Evolutionary conservation across 371 early-diverging fungal genomes (phyloP).

Genomic region (Circinella minor): DNA sequence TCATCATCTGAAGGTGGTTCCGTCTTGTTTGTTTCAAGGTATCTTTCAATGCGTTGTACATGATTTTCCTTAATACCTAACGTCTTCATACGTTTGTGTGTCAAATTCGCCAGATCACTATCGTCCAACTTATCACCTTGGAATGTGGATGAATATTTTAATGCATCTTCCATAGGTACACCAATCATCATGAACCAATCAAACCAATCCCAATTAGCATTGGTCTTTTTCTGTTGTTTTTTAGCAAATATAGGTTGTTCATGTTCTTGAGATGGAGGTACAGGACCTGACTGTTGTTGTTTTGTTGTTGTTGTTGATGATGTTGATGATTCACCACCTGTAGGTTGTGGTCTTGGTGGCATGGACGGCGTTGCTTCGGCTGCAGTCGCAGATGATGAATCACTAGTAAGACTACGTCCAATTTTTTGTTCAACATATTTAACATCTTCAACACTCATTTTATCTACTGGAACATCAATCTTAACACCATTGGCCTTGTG

Average conservation of each 20-base stretch:
- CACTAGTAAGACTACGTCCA: conserved; percentile 50
- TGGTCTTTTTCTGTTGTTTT: conserved; percentile 43
- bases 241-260: conserved; percentile 6
- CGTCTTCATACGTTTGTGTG: conserved; percentile 72
- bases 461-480: conserved; percentile 91
- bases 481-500: conserved; percentile 94
- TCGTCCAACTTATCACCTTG: conserved; percentile 84
- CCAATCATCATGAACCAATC: conserved; percentile 86
- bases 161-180: conserved; percentile 74
- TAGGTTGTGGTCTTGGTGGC: conserved; percentile 21
- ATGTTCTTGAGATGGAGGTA: conserved; percentile 10
- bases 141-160: conserved; percentile 82
- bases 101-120: conserved; percentile 73
- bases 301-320: conserved; percentile 7
- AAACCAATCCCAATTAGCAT: conserved; percentile 88
- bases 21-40: conserved; percentile 47
- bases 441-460: conserved; percentile 77
- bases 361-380: conserved; percentile 21
- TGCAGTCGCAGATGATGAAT: conserved; percentile 23
- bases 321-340: conserved; percentile 12
- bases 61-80: conserved; percentile 87
- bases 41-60: conserved; percentile 76
- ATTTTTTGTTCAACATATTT: conserved; percentile 62
- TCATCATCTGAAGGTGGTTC: conserved; percentile 45
- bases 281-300: conserved; percentile 2